Percentiles rank a stretch among this genome's conserved stretches.
phyloP scores from a whole-genome alignment of 805 yeast genomes.

The Candida khao-thaluensis region DNA sequence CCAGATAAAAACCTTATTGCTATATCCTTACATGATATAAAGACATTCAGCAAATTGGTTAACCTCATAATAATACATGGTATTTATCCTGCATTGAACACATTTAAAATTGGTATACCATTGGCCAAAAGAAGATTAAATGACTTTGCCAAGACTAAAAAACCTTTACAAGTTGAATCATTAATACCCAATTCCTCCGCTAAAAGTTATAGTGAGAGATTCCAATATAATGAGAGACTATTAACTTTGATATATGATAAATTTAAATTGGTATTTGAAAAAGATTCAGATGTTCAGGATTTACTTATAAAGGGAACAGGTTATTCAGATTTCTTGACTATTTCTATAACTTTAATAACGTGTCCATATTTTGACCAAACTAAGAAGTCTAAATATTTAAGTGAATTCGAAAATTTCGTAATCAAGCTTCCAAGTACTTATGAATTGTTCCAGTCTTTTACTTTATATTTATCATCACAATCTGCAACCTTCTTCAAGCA shows the following conservation, averaged over 20 bases:
- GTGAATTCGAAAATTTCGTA: constrained; percentile 24
- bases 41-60: constrained; percentile 61
- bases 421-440: constrained; percentile 61
- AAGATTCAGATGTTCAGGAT: constrained; percentile 49
- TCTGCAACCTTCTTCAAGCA: constrained; percentile 46
- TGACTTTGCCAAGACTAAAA: constrained; percentile 37
- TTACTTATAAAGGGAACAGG: constrained; percentile 66
- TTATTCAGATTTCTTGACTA: constrained; percentile 55
- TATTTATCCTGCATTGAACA: constrained; percentile 60
- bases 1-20: constrained; percentile 43
- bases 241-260: constrained; percentile 28
- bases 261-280: constrained; percentile 34
- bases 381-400: constrained; percentile 13
- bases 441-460: constrained; percentile 59
- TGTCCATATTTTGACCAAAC: constrained; percentile 27
- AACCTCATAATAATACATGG: constrained; percentile 70
- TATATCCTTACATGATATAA: constrained; percentile 84
- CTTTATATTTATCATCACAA: constrained; percentile 53
- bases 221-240: constrained; percentile 19
- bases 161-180: constrained; percentile 23
- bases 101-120: constrained; percentile 59
- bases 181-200: constrained; percentile 12
- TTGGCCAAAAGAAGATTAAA: constrained; percentile 57
- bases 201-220: constrained; percentile 17
- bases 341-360: constrained; percentile 44